A percentile compares a stretch with the other conserved stretches of the same genome.
Conservation (phyloP, 768 basidiomycete species). For the Inosperma sp. region DNA sequence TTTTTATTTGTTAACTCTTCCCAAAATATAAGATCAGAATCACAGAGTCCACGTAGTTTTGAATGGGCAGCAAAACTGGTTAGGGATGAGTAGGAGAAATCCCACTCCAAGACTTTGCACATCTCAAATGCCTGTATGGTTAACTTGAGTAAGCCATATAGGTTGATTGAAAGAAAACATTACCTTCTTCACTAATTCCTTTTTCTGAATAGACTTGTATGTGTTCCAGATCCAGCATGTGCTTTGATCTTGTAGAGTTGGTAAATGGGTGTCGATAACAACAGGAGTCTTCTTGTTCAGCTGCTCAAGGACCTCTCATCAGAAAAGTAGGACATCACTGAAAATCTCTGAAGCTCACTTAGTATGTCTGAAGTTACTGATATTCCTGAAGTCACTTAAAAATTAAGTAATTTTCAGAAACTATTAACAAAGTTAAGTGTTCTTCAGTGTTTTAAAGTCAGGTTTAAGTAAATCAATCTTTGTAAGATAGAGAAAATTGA, state of each 20-base stretch:
- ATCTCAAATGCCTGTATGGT: constrained; percentile 21
- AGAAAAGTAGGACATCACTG: no score
- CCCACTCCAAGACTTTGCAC: constrained; percentile 18
- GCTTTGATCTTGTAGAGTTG: neutral
- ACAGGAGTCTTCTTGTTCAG: neutral
- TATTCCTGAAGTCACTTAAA: no score
- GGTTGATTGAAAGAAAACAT: constrained; percentile 27
- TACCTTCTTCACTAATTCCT: neutral
- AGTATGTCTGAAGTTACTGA: no score
- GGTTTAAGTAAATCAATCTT: no score
- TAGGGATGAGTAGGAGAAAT: constrained; percentile 24
- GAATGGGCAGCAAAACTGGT: constrained; percentile 16
- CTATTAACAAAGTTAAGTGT: no score
- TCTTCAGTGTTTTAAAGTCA: no score
- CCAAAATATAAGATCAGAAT: constrained; percentile 17
- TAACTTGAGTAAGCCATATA: neutral
- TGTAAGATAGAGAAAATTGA: no score
- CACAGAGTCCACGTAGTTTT: constrained; percentile 11
- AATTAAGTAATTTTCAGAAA: no score
- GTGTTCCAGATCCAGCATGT: neutral
- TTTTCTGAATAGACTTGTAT: neutral
- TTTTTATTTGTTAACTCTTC: constrained; percentile 14
- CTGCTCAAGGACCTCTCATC: neutral
- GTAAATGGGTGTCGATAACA: neutral
- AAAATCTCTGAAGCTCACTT: no score